Conservation (phyloP, 2,329 filamentous ascomycete species). For the Epicoccum sorghinum region DNA sequence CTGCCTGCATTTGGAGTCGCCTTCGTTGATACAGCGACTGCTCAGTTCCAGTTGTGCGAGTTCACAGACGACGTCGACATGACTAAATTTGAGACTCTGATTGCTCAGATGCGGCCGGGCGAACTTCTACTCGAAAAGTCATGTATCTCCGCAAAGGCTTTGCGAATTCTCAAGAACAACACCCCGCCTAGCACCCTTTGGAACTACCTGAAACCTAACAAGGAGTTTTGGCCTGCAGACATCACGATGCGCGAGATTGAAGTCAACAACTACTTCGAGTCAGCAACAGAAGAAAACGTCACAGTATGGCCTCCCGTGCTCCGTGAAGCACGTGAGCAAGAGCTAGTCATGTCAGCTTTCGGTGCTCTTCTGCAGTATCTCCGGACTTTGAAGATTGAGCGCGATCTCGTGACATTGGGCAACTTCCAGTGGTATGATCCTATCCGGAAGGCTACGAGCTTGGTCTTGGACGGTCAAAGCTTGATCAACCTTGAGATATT, state of each 20-base stretch:
- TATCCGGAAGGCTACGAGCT: conserved; percentile 85
- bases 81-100: conserved; percentile 96
- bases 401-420: conserved; percentile 82
- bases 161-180: conserved; percentile 95
- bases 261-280: conserved; percentile 77
- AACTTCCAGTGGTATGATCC: conserved; percentile 93
- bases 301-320: conserved; percentile 81
- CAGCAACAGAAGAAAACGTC: conserved; percentile 61
- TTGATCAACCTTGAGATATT: conserved; percentile 98
- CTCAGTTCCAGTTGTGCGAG: conserved; percentile 90
- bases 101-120: conserved; percentile 87
- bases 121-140: conserved; percentile 88
- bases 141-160: conserved; percentile 81
- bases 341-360: conserved; percentile 86
- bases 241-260: conserved; percentile 81
- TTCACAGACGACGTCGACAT: conserved; percentile 91
- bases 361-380: conserved; percentile 90
- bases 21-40: conserved; percentile 94
- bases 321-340: conserved; percentile 74
- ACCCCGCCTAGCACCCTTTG: conserved; percentile 91
- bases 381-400: conserved; percentile 81
- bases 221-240: conserved; percentile 91
- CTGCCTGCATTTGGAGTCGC: conserved; percentile 86
- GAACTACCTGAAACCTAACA: conserved; percentile 86
- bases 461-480: conserved; percentile 94